phyloP scores from a whole-genome alignment of 345 rosid genomes.

The Zanthoxylum bungeanum region DNA sequence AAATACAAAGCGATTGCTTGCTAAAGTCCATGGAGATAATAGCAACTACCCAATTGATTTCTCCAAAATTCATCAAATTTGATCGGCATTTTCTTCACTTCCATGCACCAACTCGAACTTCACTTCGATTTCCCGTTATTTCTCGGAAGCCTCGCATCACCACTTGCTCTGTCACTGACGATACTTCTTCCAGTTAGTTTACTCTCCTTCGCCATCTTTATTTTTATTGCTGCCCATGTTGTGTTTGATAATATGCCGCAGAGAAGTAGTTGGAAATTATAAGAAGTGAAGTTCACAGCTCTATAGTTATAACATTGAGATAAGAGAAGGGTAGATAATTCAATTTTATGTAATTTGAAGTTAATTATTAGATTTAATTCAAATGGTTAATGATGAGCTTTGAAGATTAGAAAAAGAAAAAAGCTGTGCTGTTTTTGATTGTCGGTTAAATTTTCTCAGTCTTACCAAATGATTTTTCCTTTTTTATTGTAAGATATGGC shows the following conservation, averaged over 20 bases:
- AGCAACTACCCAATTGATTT: constrained; percentile 10
- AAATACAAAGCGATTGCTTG: background rate
- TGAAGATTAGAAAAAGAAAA: background rate
- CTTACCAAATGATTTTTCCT: too few species aligned
- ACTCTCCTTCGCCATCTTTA: too few species aligned
- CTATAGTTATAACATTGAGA: background rate
- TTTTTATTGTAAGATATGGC: constrained; percentile 7
- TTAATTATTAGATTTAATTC: background rate
- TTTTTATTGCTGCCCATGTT: background rate
- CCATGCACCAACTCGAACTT: constrained; percentile 5
- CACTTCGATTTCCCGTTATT: background rate
- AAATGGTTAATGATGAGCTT: background rate
- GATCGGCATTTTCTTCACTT: constrained; percentile 10
- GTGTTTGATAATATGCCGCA: background rate
- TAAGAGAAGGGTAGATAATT: background rate
- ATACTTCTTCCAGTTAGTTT: constrained; percentile 32
- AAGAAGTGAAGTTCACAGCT: background rate
- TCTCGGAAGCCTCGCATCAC: constrained; percentile 14
- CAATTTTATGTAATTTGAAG: background rate
- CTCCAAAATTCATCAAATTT: constrained; percentile 15
- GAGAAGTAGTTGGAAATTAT: background rate
- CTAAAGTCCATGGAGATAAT: constrained; percentile 33
- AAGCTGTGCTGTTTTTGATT: background rate
- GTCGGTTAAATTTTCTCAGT: too few species aligned
- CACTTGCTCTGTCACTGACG: constrained; percentile 30